phyloP scores from a whole-genome alignment of 148 eudicot genomes.

The Rhododendron vialii region DNA sequence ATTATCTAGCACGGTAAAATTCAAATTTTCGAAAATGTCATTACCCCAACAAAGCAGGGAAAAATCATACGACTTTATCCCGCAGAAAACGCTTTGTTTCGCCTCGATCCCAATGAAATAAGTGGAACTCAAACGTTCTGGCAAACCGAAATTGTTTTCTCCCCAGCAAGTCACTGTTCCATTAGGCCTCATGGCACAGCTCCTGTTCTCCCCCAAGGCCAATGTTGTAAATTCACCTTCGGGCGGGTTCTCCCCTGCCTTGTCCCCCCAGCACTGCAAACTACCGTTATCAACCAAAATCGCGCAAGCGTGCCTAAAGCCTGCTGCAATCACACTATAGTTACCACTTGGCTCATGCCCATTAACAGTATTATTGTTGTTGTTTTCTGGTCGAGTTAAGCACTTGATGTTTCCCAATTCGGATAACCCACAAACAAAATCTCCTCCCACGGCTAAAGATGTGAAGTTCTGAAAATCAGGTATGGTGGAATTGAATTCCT shows the following conservation, averaged over 20 bases:
- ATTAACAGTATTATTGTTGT: slow-evolving; percentile 8
- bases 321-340: slow-evolving; percentile 43
- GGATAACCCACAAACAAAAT: slow-evolving; percentile 62
- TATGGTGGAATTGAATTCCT: slow-evolving; percentile 1
- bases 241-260: slow-evolving; percentile 25
- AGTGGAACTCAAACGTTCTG: slow-evolving; percentile 24
- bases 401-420: slow-evolving; percentile 39
- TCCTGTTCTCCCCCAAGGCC: slow-evolving; percentile 60
- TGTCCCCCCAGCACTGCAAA: slow-evolving; percentile 66
- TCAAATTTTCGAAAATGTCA: slow-evolving; percentile 22
- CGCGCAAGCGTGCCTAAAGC: slow-evolving; percentile 46
- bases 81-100: slow-evolving; percentile 56
- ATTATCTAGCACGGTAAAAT: slow-evolving; percentile 26
- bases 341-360: slow-evolving; percentile 41
- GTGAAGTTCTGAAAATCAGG: slow-evolving; percentile 15
- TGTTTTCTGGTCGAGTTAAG: neutral
- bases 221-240: slow-evolving; percentile 38
- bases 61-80: slow-evolving; percentile 37
- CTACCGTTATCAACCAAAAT: slow-evolving; percentile 33
- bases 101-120: slow-evolving; percentile 43
- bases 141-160: slow-evolving; percentile 32
- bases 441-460: slow-evolving; percentile 53
- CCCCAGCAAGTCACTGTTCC: slow-evolving; percentile 84
- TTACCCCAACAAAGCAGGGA: slow-evolving; percentile 77
- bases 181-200: slow-evolving; percentile 52